A percentile compares a stretch with the other conserved stretches of the same genome.
Evolutionary conservation across 176 grass and related monocot genomes (phyloP).

Genomic region (Zea luxurians): DNA sequence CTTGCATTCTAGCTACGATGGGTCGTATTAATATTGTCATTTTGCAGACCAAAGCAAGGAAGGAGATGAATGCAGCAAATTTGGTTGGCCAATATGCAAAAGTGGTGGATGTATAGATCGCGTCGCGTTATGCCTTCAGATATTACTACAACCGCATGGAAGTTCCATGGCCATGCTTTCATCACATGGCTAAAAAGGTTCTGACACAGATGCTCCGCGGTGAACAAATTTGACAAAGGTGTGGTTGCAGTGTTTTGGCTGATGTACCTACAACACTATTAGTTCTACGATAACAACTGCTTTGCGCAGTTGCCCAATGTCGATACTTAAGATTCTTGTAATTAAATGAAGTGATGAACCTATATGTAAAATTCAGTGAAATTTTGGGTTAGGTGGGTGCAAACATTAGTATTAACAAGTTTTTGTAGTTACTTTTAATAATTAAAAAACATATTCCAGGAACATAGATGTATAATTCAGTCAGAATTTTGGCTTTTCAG

Average conservation of each 20-base stretch:
- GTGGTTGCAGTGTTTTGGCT: not conserved
- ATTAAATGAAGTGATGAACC: not conserved
- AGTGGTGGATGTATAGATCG: conserved; percentile 26
- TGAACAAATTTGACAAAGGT: not conserved
- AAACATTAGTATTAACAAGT: not conserved
- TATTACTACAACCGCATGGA: not conserved
- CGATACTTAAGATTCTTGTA: not conserved
- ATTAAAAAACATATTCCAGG: too few species aligned
- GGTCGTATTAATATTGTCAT: not conserved
- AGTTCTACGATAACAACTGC: not conserved
- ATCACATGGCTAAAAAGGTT: not conserved
- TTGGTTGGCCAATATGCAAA: conserved; percentile 12
- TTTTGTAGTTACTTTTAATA: too few species aligned
- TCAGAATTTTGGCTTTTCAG: too few species aligned
- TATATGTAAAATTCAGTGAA: not conserved
- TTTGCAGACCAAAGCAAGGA: conserved; percentile 21
- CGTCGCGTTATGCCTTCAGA: not conserved
- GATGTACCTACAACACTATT: not conserved
- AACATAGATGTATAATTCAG: too few species aligned
- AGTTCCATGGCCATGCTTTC: not conserved
- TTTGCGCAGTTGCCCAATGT: not conserved
- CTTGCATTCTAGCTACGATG: not conserved
- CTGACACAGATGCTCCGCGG: not conserved
- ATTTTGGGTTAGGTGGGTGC: not conserved
- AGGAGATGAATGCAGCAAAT: conserved; percentile 14